Evolutionary conservation across 768 basidiomycete species (phyloP).

Genomic region (Tubosaeta sp.): DNA sequence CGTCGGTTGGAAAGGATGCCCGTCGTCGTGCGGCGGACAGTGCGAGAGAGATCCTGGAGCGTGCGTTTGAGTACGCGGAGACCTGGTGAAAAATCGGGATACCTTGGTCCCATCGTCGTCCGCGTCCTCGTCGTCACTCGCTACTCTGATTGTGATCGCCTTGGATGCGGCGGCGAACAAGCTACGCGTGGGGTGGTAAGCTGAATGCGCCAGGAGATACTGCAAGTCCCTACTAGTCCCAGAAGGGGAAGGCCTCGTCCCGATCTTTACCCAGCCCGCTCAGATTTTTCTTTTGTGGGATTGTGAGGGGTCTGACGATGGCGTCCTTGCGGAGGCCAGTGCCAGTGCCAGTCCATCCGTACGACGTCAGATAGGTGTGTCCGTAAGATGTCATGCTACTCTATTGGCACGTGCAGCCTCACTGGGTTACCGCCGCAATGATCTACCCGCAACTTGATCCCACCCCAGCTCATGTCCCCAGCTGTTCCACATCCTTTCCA

Average conservation of each 20-base stretch:
- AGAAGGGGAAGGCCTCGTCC: slow-evolving; percentile 95
- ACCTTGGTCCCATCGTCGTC: slow-evolving; percentile 30
- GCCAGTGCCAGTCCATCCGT: slow-evolving; percentile 89
- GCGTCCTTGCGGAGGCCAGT: slow-evolving; percentile 81
- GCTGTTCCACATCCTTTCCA: slow-evolving; percentile 85
- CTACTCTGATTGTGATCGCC: slow-evolving; percentile 69
- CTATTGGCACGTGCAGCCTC: slow-evolving; percentile 3
- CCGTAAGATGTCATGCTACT: slow-evolving; percentile 32
- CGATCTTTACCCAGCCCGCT: slow-evolving; percentile 87
- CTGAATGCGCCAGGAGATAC: background rate
- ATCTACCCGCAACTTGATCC: slow-evolving; percentile 31
- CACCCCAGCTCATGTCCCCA: slow-evolving; percentile 75
- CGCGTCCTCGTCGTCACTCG: slow-evolving; percentile 51
- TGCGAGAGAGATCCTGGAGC: slow-evolving; percentile 14
- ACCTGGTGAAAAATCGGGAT: background rate
- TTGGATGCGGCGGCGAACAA: slow-evolving; percentile 80
- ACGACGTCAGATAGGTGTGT: slow-evolving; percentile 66
- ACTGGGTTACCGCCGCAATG: background rate
- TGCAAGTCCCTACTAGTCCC: slow-evolving; percentile 81
- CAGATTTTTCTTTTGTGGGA: slow-evolving; percentile 82
- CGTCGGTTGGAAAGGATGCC: slow-evolving; percentile 74
- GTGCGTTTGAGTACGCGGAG: background rate
- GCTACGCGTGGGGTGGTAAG: slow-evolving; percentile 11
- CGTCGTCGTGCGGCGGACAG: slow-evolving; percentile 59
- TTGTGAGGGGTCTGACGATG: slow-evolving; percentile 68